Evolutionary conservation across 257 asterid genomes (phyloP).

Genomic region (Gynochthodes officinalis): DNA sequence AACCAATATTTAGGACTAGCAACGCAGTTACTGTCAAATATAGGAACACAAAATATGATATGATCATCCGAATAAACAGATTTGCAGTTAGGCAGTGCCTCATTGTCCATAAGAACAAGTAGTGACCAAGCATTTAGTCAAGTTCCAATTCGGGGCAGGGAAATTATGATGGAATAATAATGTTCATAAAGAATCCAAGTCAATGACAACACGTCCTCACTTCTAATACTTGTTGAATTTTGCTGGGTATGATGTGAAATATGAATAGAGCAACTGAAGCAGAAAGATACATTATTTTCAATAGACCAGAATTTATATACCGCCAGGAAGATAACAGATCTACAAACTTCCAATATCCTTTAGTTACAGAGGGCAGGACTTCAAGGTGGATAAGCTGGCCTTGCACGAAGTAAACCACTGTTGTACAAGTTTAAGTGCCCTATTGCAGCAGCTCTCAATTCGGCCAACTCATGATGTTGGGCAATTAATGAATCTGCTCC

Average conservation of each 20-base stretch:
- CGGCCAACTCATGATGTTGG: slow-evolving; percentile 59
- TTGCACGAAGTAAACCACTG: slow-evolving; percentile 57
- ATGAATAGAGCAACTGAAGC: background rate
- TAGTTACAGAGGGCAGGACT: background rate
- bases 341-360: no score
- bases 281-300: background rate
- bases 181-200: no score
- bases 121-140: background rate
- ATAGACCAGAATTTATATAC: background rate
- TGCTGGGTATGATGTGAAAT: no score
- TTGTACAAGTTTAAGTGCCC: slow-evolving; percentile 63
- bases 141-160: no score
- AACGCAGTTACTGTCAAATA: background rate
- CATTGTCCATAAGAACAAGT: no score
- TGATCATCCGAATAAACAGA: background rate
- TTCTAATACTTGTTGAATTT: background rate
- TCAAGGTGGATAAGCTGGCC: slow-evolving; percentile 27
- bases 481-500: slow-evolving; percentile 49
- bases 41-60: background rate
- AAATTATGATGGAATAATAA: no score
- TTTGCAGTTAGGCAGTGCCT: no score
- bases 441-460: slow-evolving; percentile 47
- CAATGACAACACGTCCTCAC: background rate
- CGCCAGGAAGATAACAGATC: no score
- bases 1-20: no score